These are phyloP conservation scores for Bipolaris victoriae DNA, from an alignment of 2,329 filamentous ascomycete species.

Conservation along the genomic window DNA sequence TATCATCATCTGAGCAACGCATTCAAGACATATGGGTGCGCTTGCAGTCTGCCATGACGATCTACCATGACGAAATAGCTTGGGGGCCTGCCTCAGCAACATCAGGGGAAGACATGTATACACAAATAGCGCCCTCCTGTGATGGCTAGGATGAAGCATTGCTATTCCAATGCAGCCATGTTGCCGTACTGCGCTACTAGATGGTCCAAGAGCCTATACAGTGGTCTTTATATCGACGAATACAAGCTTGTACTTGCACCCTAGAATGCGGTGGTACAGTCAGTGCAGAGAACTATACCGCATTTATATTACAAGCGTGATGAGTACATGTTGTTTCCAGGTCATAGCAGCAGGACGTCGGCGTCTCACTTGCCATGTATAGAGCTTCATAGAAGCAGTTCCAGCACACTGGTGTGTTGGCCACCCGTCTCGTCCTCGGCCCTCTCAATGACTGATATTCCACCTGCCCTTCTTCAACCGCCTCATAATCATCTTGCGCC, in stretches of 20 bases:
- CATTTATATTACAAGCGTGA: neutral
- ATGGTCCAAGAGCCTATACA: neutral
- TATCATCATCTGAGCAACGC: neutral
- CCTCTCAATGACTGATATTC: constrained; percentile 43
- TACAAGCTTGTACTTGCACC: neutral
- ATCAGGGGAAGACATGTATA: too few species aligned
- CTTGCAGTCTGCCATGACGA: too few species aligned
- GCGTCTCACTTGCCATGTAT: neutral
- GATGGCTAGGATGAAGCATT: too few species aligned
- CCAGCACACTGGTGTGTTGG: neutral
- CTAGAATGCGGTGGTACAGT: neutral
- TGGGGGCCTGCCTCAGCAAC: too few species aligned
- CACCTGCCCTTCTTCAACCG: constrained; percentile 60
- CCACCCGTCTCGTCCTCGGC: neutral
- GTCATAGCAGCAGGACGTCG: neutral
- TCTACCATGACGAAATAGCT: too few species aligned
- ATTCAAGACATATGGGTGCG: too few species aligned
- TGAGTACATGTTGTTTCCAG: neutral
- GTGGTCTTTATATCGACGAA: neutral
- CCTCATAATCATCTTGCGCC: constrained; percentile 61
- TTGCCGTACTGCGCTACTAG: too few species aligned
- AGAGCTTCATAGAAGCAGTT: neutral
- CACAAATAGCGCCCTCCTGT: too few species aligned
- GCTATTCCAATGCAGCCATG: too few species aligned
- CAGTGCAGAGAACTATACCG: too few species aligned